Conservation (phyloP, 106 monocot species). For the Phalaenopsis equestris region DNA sequence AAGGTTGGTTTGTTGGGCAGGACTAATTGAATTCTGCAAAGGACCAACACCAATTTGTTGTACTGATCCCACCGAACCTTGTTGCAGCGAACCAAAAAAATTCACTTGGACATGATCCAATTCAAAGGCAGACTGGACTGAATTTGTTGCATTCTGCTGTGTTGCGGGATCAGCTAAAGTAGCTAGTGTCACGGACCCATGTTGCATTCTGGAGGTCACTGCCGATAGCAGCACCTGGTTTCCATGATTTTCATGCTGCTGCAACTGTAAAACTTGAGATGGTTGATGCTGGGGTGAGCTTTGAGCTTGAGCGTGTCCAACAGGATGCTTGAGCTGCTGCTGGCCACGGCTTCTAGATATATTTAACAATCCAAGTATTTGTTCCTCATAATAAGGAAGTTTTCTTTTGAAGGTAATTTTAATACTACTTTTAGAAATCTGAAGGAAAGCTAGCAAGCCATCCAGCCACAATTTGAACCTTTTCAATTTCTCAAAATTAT, state of each 20-base stretch:
- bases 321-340: constrained; percentile 48
- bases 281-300: constrained; percentile 34
- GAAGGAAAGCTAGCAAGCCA: constrained; percentile 17
- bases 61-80: constrained; percentile 31
- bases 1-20: constrained; percentile 32
- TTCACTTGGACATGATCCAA: constrained; percentile 33
- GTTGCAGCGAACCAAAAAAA: constrained; percentile 49
- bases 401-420: constrained; percentile 27
- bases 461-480: constrained; percentile 26
- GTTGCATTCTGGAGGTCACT: constrained; percentile 28
- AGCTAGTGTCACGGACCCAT: constrained; percentile 39
- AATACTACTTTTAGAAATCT: constrained; percentile 29
- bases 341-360: constrained; percentile 39
- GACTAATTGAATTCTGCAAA: constrained; percentile 38
- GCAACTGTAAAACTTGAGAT: constrained; percentile 47
- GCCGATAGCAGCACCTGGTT: constrained; percentile 46
- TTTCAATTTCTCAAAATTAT: constrained; percentile 36
- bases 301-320: constrained; percentile 17
- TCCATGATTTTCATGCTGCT: constrained; percentile 52
- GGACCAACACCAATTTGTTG: constrained; percentile 41
- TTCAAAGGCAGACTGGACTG: constrained; percentile 27
- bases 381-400: constrained; percentile 38
- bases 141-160: constrained; percentile 38
- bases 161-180: constrained; percentile 25
- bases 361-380: constrained; percentile 42